These are phyloP conservation scores for Hemileia vastatrix DNA, from an alignment of 1,284 basidiomycete species.

Conservation along the genomic window DNA sequence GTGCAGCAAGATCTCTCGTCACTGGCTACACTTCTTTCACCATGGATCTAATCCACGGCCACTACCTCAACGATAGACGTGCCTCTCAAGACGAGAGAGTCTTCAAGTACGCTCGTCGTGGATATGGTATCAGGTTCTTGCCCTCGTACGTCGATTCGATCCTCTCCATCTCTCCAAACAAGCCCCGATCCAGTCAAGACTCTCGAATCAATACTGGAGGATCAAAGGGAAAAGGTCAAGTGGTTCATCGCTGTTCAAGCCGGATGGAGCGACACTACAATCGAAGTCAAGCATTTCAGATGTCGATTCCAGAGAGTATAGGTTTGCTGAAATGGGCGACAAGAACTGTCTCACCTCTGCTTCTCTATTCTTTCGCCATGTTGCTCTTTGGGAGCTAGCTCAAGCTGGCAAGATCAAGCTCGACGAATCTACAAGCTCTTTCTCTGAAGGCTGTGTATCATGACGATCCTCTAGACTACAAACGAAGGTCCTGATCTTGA, in stretches of 20 bases:
- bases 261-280: neutral
- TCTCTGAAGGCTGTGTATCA: too few species aligned
- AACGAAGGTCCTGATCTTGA: too few species aligned
- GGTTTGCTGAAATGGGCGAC: too few species aligned
- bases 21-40: conserved; percentile 9
- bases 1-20: neutral
- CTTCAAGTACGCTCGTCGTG: conserved; percentile 6
- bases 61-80: conserved; percentile 1
- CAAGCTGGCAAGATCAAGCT: too few species aligned
- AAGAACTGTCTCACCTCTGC: too few species aligned
- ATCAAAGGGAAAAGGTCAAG: neutral
- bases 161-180: too few species aligned
- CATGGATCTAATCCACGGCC: conserved; percentile 16
- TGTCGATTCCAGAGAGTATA: neutral
- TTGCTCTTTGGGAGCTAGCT: too few species aligned
- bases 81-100: conserved; percentile 9
- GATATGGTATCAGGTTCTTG: conserved; percentile 14
- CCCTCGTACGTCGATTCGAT: neutral
- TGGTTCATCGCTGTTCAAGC: neutral
- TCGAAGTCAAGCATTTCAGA: neutral
- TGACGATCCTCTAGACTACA: too few species aligned
- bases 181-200: neutral
- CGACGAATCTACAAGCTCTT: too few species aligned
- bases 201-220: neutral
- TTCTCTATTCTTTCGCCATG: too few species aligned